Evolutionary conservation across 345 rosid genomes (phyloP).

Genomic region (Aquilaria malaccensis): DNA sequence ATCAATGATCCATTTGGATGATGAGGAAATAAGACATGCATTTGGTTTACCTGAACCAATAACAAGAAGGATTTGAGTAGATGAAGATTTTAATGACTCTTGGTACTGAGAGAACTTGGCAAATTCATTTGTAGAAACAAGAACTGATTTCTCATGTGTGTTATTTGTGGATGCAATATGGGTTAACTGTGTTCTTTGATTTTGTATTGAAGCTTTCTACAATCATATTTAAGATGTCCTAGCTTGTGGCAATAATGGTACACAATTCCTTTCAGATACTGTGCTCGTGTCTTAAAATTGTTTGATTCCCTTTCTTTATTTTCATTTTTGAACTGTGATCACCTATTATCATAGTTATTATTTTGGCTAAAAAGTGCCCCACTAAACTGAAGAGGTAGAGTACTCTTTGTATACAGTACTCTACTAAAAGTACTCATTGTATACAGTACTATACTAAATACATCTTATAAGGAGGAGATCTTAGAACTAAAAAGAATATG

Average conservation of each 20-base stretch:
- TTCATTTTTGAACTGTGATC: not conserved
- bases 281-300: not conserved
- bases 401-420: not conserved
- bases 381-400: not conserved
- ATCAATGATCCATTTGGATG: too few relatives aligned
- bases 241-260: too few relatives aligned
- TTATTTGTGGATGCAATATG: not conserved
- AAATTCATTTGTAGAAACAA: not conserved
- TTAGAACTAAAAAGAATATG: not conserved
- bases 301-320: not conserved
- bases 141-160: not conserved
- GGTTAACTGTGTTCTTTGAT: not conserved
- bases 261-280: too few relatives aligned
- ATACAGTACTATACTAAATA: not conserved
- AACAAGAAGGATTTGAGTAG: too few relatives aligned
- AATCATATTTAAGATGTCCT: too few relatives aligned
- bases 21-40: too few relatives aligned
- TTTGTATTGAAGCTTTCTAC: too few relatives aligned
- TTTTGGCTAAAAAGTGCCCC: not conserved
- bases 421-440: not conserved
- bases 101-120: not conserved
- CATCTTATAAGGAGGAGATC: not conserved
- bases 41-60: too few relatives aligned
- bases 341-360: not conserved
- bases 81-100: too few relatives aligned